Conservation (phyloP, 192 early-diverging fungal species). For the Backusella westeae region DNA sequence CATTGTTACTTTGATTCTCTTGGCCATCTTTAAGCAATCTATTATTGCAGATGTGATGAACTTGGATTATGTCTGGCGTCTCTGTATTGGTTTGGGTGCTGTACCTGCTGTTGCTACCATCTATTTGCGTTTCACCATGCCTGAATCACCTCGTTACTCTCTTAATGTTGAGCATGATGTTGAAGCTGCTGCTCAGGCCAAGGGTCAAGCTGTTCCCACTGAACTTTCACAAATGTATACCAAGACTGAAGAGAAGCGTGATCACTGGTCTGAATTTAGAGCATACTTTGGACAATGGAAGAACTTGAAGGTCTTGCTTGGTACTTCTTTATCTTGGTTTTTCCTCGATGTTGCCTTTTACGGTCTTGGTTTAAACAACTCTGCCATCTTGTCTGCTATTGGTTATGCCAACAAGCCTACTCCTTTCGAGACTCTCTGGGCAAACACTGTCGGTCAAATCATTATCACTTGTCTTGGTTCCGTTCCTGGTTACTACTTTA, state of each 20-base stretch:
- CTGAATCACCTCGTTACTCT: conserved; percentile 88
- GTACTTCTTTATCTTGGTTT: conserved; percentile 78
- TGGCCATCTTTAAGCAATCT: conserved; percentile 70
- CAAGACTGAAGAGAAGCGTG: conserved; percentile 54
- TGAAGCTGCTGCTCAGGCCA: conserved; percentile 43
- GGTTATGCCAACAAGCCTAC: conserved; percentile 53
- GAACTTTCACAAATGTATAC: conserved; percentile 33
- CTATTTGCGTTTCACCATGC: conserved; percentile 90
- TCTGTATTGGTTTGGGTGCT: conserved; percentile 80
- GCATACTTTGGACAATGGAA: conserved; percentile 78
- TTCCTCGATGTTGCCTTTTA: conserved; percentile 77
- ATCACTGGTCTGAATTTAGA: conserved; percentile 53
- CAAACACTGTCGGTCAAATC: conserved; percentile 78
- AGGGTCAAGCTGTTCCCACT: conserved; percentile 29
- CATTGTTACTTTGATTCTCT: conserved; percentile 70
- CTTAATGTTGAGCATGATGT: conserved; percentile 60
- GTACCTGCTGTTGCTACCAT: conserved; percentile 81
- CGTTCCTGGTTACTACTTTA: conserved; percentile 90
- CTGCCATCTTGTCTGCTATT: conserved; percentile 71
- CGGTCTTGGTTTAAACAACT: conserved; percentile 73
- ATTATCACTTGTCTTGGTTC: conserved; percentile 82
- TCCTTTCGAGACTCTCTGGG: conserved; percentile 53
- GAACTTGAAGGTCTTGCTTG: conserved; percentile 77
- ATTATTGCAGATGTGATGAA: conserved; percentile 64
- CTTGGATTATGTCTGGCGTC: conserved; percentile 91